phyloP scores from a whole-genome alignment of 2,329 filamentous ascomycete genomes.

The Curvularia eragrostidis region DNA sequence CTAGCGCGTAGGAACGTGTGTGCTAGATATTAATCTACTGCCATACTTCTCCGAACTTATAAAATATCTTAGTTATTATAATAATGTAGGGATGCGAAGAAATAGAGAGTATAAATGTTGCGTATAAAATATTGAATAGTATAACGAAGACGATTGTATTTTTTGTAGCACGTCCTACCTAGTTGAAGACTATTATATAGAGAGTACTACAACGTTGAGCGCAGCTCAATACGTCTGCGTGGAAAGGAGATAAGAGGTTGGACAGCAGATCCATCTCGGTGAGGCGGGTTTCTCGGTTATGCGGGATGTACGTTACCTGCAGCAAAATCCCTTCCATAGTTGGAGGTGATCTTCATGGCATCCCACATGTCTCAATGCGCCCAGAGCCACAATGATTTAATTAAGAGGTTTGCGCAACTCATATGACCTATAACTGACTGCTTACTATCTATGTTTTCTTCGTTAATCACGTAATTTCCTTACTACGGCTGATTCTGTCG shows the following conservation, averaged over 20 bases:
- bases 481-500: no score
- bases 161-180: not conserved
- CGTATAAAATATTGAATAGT: not conserved
- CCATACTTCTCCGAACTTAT: not conserved
- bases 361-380: no score
- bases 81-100: not conserved
- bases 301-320: constrained; percentile 4
- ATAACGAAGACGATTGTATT: constrained; percentile 2
- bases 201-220: not conserved
- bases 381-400: no score
- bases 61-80: not conserved
- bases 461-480: no score
- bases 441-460: no score
- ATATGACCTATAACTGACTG: no score
- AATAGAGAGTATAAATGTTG: not conserved
- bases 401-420: no score
- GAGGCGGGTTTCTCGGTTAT: constrained; percentile 6
- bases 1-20: not conserved
- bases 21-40: not conserved
- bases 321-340: no score
- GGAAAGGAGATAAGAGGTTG: not conserved
- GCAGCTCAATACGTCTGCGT: not conserved
- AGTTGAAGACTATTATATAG: not conserved
- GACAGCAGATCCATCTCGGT: constrained; percentile 4
- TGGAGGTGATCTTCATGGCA: no score